A percentile compares a stretch with the other conserved stretches of the same genome.
Evolutionary conservation across 1,284 basidiomycete genomes (phyloP).

Genomic region (Malassezia brasiliensis): DNA sequence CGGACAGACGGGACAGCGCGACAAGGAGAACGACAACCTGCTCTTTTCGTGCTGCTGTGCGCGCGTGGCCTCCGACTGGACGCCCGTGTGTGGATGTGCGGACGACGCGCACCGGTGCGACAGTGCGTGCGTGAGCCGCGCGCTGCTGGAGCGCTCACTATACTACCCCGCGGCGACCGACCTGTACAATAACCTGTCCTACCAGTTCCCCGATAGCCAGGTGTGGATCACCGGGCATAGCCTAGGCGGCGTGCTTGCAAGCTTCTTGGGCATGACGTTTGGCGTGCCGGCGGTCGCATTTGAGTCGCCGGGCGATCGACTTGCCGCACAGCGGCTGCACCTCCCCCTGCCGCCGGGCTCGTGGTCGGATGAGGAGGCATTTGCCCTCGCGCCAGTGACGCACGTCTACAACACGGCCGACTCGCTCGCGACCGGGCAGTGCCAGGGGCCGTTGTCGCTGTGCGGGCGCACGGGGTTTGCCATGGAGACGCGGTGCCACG

Average conservation of each 20-base stretch:
- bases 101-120: conserved; percentile 56
- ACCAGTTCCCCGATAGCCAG: conserved; percentile 81
- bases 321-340: conserved; percentile 76
- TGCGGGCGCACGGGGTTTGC: conserved; percentile 46
- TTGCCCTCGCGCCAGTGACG: conserved; percentile 50
- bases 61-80: conserved; percentile 84
- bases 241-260: conserved; percentile 73
- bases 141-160: conserved; percentile 70
- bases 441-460: conserved; percentile 32
- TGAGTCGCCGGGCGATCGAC: conserved; percentile 79
- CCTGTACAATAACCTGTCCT: conserved; percentile 56
- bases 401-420: conserved; percentile 74
- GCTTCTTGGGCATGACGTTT: conserved; percentile 80
- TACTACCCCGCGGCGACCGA: conserved; percentile 83
- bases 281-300: conserved; percentile 82
- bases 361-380: conserved; percentile 26
- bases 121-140: conserved; percentile 67
- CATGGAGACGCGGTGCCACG: conserved; percentile 57
- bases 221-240: conserved; percentile 92
- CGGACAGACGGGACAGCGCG: conserved; percentile 76
- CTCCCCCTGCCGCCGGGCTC: conserved; percentile 58
- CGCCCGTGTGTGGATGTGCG: conserved; percentile 77
- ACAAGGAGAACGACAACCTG: conserved; percentile 91
- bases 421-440: conserved; percentile 53
- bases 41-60: conserved; percentile 98